Conservation (phyloP, 169 alveolate species). For the Eimeria necatrix region DNA sequence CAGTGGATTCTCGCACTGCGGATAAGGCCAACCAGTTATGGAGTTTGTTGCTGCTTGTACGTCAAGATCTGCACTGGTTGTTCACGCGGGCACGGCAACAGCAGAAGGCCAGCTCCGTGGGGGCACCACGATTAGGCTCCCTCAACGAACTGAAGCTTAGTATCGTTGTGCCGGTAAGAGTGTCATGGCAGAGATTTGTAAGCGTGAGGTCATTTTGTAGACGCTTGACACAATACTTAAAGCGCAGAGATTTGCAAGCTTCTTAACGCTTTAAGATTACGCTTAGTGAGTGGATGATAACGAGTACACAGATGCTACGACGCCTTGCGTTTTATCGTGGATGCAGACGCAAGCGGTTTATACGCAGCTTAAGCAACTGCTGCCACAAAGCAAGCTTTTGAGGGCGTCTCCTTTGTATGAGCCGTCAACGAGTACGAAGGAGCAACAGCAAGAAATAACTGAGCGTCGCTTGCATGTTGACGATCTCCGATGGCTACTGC, state of each 20-base stretch:
- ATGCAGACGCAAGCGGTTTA: conserved; percentile 35
- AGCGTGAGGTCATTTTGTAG: neutral
- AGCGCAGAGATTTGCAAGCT: neutral
- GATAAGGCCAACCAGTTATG: conserved; percentile 60
- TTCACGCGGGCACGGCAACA: conserved; percentile 60
- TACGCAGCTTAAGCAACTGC: neutral
- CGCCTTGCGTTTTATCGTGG: neutral
- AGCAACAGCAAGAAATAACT: neutral
- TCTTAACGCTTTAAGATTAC: neutral
- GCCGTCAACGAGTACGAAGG: neutral
- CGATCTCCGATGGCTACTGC: conserved; percentile 79
- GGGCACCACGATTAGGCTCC: conserved; percentile 50
- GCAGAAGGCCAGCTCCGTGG: neutral
- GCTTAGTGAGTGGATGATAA: no score
- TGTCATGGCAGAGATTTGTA: neutral
- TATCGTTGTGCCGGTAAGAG: conserved; percentile 51
- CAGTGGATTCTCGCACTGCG: conserved; percentile 31
- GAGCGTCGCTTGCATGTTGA: conserved; percentile 56
- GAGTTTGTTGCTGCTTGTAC: conserved; percentile 34
- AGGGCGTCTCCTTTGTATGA: conserved; percentile 15
- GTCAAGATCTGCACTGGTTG: conserved; percentile 59
- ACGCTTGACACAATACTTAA: no score
- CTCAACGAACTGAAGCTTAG: conserved; percentile 69
- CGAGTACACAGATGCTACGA: neutral
- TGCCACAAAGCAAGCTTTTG: neutral